Evolutionary conservation across 257 asterid genomes (phyloP).

Genomic region (Dorcoceras hygrometricum): DNA sequence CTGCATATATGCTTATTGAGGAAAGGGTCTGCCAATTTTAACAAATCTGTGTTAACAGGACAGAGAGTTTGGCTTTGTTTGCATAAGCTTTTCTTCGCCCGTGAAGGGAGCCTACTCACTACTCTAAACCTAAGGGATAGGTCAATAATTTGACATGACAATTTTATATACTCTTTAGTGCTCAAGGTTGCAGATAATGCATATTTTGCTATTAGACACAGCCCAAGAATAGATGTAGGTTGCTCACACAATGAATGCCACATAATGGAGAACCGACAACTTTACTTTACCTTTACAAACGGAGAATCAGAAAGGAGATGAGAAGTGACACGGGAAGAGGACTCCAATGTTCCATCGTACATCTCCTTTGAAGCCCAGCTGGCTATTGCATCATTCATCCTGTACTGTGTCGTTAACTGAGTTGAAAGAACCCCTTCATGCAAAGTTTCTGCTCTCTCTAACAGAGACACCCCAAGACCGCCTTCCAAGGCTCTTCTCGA

Average conservation of each 20-base stretch:
- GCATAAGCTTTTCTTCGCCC: not conserved
- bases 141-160: not conserved
- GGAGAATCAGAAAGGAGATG: constrained; percentile 96
- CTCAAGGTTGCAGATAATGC: not conserved
- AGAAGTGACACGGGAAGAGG: constrained; percentile 65
- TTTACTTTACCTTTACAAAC: constrained; percentile 63
- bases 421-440: constrained; percentile 71
- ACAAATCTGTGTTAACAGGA: too few species aligned
- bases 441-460: constrained; percentile 73
- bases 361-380: constrained; percentile 99
- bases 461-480: constrained; percentile 76
- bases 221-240: constrained; percentile 14
- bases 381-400: constrained; percentile 91
- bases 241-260: constrained; percentile 5
- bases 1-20: too few species aligned
- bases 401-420: constrained; percentile 61
- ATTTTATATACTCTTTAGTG: too few species aligned
- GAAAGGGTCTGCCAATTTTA: too few species aligned
- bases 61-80: too few species aligned
- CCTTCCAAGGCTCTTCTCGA: constrained; percentile 93
- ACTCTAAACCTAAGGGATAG: not conserved
- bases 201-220: constrained; percentile 5
- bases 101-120: not conserved
- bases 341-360: constrained; percentile 72
- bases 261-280: constrained; percentile 14